phyloP scores from a whole-genome alignment of 2,329 filamentous ascomycete species.

The Colletotrichum noveboracense region DNA sequence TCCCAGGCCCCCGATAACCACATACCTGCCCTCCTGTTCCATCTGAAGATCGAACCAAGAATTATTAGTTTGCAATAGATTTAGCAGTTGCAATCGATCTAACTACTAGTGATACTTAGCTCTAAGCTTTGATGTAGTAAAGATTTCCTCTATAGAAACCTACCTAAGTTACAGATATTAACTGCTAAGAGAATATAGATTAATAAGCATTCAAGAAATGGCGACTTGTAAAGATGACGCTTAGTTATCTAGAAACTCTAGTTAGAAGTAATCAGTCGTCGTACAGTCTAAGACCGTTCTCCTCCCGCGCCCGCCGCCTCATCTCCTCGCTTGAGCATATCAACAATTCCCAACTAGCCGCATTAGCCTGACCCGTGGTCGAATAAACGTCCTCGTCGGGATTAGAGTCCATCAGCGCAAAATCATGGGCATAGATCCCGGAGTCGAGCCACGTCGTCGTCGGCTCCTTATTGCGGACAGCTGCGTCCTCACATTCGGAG shows the following conservation, averaged over 20 bases:
- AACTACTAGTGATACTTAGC: fast-evolving
- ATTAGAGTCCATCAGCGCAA: neutral
- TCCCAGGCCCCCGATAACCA: too few species aligned
- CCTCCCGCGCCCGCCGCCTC: neutral
- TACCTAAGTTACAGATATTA: neutral
- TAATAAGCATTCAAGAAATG: neutral
- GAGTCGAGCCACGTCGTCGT: neutral
- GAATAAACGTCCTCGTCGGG: neutral
- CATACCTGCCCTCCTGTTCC: too few species aligned
- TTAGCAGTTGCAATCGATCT: too few species aligned
- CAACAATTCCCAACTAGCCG: neutral
- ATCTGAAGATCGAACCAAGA: too few species aligned
- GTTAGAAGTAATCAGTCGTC: neutral
- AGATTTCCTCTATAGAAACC: neutral
- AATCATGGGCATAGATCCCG: neutral
- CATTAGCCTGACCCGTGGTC: neutral
- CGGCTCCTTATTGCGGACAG: neutral
- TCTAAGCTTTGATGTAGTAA: fast-evolving
- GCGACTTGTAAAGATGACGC: neutral
- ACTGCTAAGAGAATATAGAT: neutral
- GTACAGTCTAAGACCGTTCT: neutral
- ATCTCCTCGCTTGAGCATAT: neutral
- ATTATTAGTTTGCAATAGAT: fast-evolving
- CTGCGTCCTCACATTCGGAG: too few species aligned
- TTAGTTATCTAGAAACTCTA: neutral